Evolutionary conservation across 2,329 filamentous ascomycete genomes (phyloP).

Genomic region (Curvularia sp.): DNA sequence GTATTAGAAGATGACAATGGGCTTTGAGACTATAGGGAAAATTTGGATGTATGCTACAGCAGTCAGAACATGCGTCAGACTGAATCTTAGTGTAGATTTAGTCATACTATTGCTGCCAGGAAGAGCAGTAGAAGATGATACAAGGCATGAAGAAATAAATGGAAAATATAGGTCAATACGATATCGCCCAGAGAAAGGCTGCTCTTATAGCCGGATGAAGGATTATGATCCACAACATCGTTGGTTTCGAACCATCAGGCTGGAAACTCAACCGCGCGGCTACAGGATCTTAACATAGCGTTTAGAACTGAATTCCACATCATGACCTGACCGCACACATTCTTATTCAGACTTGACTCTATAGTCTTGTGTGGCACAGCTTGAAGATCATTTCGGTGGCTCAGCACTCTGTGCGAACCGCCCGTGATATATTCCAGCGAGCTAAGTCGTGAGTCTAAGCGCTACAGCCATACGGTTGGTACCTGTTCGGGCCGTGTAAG

Average conservation of each 20-base stretch:
- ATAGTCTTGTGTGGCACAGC: neutral
- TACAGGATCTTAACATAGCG: neutral
- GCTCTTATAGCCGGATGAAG: neutral
- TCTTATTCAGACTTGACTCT: neutral
- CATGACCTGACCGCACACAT: neutral
- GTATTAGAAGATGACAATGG: neutral
- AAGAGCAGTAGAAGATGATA: neutral
- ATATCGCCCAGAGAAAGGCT: neutral
- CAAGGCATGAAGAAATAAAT: neutral
- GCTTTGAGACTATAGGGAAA: neutral
- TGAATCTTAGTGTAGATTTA: neutral
- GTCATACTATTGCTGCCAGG: neutral
- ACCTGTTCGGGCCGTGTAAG: neutral
- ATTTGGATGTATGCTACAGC: neutral
- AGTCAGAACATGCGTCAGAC: neutral
- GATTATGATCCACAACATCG: neutral
- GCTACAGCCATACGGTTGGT: neutral
- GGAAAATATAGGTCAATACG: neutral
- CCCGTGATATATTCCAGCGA: neutral
- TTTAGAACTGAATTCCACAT: neutral
- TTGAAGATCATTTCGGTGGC: too few species aligned
- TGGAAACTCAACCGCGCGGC: constrained; percentile 4
- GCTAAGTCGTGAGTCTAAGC: neutral
- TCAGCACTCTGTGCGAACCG: neutral
- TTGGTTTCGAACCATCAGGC: neutral